Percentiles rank a stretch among this genome's conserved stretches.
These are phyloP conservation scores for Neurospora terricola DNA, from an alignment of 495 filamentous ascomycete genomes.

Conservation along the genomic window DNA sequence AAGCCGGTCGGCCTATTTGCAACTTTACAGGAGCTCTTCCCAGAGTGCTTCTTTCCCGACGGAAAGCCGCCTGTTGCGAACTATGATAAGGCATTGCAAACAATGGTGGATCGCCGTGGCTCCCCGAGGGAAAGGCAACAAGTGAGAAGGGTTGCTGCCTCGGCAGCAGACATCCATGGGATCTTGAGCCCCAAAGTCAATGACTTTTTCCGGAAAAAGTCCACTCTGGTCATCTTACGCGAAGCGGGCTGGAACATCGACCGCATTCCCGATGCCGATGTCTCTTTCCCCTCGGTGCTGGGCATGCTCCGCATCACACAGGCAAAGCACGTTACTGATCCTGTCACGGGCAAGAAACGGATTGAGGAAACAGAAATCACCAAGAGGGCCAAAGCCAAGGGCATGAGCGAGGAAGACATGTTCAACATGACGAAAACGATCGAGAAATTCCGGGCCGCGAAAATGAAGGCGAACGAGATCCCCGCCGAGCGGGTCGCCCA, in stretches of 20 bases:
- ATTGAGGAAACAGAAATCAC: conserved; percentile 24
- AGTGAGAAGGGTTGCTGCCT: background rate
- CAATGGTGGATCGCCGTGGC: background rate
- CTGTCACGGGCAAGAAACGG: conserved; percentile 15
- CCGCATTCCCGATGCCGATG: conserved; percentile 22
- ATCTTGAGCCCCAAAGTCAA: conserved; percentile 6
- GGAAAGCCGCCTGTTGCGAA: conserved; percentile 22
- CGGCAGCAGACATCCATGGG: background rate
- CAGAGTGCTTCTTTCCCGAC: conserved; percentile 16
- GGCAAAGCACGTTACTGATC: conserved; percentile 19
- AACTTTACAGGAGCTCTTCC: background rate
- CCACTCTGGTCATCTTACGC: conserved; percentile 14
- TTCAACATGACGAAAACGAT: background rate
- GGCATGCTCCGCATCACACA: conserved; percentile 14
- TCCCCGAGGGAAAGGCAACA: background rate
- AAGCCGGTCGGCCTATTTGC: conserved; percentile 16
- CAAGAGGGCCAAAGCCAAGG: conserved; percentile 12
- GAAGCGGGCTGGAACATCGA: conserved; percentile 23
- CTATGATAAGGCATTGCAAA: conserved; percentile 12
- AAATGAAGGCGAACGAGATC: background rate
- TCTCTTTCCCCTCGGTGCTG: conserved; percentile 13
- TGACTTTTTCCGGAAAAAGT: conserved; percentile 23
- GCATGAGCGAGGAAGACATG: conserved; percentile 9
- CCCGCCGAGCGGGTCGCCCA: background rate
- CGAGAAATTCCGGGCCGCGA: background rate